Conservation (phyloP, 2,329 filamentous ascomycete genomes). For the Sporothrix phasma region DNA sequence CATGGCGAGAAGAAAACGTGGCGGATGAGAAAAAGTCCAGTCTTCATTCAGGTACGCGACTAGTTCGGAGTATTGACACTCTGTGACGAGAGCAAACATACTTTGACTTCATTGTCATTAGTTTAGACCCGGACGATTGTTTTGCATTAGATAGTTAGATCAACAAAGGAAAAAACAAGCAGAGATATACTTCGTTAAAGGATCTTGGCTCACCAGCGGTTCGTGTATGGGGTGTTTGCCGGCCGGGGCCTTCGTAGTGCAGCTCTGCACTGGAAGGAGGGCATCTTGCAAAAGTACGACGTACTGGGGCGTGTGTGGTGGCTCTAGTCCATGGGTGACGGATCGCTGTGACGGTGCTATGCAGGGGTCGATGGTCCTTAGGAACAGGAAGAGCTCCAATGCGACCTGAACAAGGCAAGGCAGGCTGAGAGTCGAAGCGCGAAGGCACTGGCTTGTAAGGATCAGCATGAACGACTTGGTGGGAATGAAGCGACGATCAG, state of each 20-base stretch:
- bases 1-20: background rate
- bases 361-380: background rate
- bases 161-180: no score
- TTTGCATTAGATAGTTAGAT: no score
- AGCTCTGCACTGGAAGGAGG: background rate
- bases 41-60: no score
- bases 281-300: background rate
- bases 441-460: background rate
- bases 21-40: no score
- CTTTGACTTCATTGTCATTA: no score
- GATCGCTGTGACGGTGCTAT: background rate
- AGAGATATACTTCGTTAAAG: no score
- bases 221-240: background rate
- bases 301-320: no score
- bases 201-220: slow-evolving; percentile 10
- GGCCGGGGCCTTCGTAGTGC: background rate
- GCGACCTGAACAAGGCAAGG: background rate
- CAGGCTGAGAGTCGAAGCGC: background rate
- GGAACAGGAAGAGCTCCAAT: background rate
- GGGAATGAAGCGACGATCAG: background rate
- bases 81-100: no score
- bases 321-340: background rate
- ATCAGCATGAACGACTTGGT: no score
- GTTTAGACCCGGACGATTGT: background rate
- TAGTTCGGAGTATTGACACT: background rate